Evolutionary conservation across 331 rosid genomes (phyloP), one percentile per base, ranked within the genome.

Genomic region (Erythrophleum ivorense): DNA sequence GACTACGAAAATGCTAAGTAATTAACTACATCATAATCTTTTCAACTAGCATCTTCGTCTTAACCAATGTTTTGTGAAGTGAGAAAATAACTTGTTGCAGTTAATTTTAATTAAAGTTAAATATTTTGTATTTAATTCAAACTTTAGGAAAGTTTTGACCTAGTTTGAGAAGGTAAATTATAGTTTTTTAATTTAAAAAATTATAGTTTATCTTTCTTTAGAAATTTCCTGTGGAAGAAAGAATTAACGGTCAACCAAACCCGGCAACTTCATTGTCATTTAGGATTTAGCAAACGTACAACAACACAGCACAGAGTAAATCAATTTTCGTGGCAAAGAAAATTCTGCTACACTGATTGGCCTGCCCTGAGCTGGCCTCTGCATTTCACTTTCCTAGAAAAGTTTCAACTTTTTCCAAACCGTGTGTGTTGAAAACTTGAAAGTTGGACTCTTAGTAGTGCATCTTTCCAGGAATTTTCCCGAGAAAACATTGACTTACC

Each of bases 401-500:
- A 12, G 6, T 48, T 6, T 14, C 12, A 14, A n/a, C 67, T 7
- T 52, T 75, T 66, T 34, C 36, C 49, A 24, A 75, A 58, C 62
- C 84, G 72, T 41, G 77, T 79, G 3, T n/a, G 45, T 57, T 21
- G 71, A 75, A 60, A 79, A 50, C 24, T 57, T 11, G n/a, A n/a
- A n/a, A n/a, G n/a, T n/a, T n/a, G n/a, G n/a, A n/a, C n/a, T n/a
- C 18, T 11, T 1, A 1, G 33, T 16, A 41, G 16, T 78, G 50
- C 34, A 29, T 71, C 80, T 66, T 85, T 43, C 67, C 38, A 33
- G 18, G 45, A 68, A n/a, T 9, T 74, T 82, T 64, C 43, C 85
- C 55, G 7, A 34, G 9, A 59, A 78, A 40, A 7, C 81, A 52
- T 74, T 78, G 46, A 79, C 78, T 68, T 24, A 19, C 38, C 71